Base-by-base conservation (phyloP, 495 filamentous ascomycete genomes). In the Penicillium malachiteum region DNA sequence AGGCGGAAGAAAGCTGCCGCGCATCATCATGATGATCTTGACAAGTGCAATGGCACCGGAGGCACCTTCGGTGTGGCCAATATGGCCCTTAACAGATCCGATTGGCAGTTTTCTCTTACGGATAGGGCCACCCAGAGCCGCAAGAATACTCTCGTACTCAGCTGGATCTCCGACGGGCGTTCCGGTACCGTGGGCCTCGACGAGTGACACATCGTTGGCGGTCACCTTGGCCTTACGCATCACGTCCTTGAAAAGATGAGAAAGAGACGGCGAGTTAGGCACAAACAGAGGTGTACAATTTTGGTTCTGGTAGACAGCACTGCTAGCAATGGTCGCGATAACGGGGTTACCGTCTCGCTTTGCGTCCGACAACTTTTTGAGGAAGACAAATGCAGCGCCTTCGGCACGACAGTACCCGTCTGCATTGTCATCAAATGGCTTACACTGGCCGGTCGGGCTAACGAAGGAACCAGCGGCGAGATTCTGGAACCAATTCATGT, bases 171-270 rank as follows among this genome's bases (percentile, higher is more conserved):
- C 88, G 11, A 84, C 86, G 52, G 84, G 81, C 0, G 88, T 90
- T 0, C 88, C 88, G 3, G 88, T 91, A 7, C 88, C 88, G 62
- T 92, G 89, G 64, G 87, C 88, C 63, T 92, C 89, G 5, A 92
- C 84, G 32, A 90, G 82, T 47, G 81, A 81, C 38, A 91, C 77
- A 48, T 90, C 81, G 5, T 72, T 69, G 1, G 88, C 82, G 44
- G 83, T 75, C 6, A 90, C 72, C 12, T 78, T 74, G 1, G 87
- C 81, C 12, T 81, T 66, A 7, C 77, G 63, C 3, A 85, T 71
- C 5, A 90, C 83, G 6, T 79, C 66, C 1, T 63, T 55, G 50
- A 83, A 90, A 0, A 91, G 66, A 0, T 72, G 55, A 1, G 82
- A 79, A 54, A 90, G 81, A 0, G 87, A 87, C 0, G 76, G 72